A percentile compares a stretch with the other conserved stretches of the same genome.
phyloP scores from a whole-genome alignment of 2,329 filamentous ascomycete genomes.

The Microdochium trichocladiopsis region DNA sequence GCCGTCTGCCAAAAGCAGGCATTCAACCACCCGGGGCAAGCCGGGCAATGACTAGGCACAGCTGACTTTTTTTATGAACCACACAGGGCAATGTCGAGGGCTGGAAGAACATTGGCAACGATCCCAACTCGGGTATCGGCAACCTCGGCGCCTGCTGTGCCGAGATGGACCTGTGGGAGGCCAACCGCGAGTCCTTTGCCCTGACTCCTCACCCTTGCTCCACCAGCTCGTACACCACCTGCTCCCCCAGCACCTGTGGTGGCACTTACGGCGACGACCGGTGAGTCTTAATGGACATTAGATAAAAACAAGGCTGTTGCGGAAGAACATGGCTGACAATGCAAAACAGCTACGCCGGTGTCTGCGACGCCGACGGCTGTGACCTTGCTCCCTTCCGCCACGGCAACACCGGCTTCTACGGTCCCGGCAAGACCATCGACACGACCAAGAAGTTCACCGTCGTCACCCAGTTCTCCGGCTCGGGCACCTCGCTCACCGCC shows the following conservation, averaged over 20 bases:
- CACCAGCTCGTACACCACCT: slow-evolving; percentile 37
- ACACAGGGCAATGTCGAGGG: slow-evolving; percentile 36
- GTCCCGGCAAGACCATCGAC: slow-evolving; percentile 47
- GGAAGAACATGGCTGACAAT: no score
- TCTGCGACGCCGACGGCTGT: slow-evolving; percentile 59
- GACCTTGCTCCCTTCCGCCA: slow-evolving; percentile 63
- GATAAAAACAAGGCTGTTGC: no score
- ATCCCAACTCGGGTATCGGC: slow-evolving; percentile 42
- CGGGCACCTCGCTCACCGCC: slow-evolving; percentile 38
- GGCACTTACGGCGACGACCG: slow-evolving; percentile 39
- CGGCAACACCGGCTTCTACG: slow-evolving; percentile 54
- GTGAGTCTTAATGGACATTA: no score
- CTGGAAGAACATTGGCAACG: slow-evolving; percentile 39
- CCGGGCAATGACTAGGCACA: background rate
- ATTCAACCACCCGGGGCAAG: background rate
- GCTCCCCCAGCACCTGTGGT: slow-evolving; percentile 37
- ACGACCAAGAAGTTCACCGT: slow-evolving; percentile 52
- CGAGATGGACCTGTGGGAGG: slow-evolving; percentile 58
- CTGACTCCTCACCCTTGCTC: slow-evolving; percentile 57
- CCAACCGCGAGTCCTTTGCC: slow-evolving; percentile 53
- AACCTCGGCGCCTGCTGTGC: slow-evolving; percentile 47
- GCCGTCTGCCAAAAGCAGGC: background rate
- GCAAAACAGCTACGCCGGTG: slow-evolving; percentile 50
- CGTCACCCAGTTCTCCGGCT: slow-evolving; percentile 50
- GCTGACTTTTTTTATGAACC: background rate